These are phyloP conservation scores for Rhizopogon salebrosus DNA, from an alignment of 768 basidiomycete genomes.

Conservation along the genomic window DNA sequence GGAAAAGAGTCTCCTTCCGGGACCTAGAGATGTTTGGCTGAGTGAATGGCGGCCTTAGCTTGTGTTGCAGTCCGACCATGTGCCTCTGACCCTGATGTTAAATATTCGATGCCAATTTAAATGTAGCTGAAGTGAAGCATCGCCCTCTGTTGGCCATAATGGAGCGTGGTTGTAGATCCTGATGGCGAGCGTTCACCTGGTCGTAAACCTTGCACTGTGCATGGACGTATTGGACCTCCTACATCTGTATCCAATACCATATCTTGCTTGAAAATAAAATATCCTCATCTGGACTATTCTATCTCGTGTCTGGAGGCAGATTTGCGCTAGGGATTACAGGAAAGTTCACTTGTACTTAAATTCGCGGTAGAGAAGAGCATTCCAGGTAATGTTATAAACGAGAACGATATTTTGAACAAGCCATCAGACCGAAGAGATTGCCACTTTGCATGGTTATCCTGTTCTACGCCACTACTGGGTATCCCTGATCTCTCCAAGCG, in stretches of 20 bases:
- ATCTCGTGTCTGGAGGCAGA: slow-evolving; percentile 66
- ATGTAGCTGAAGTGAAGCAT: too few relatives aligned
- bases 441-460: slow-evolving; percentile 36
- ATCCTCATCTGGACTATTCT: slow-evolving; percentile 62
- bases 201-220: slow-evolving; percentile 26
- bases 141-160: slow-evolving; percentile 9
- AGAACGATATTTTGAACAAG: slow-evolving; percentile 46
- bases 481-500: slow-evolving; percentile 50
- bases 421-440: slow-evolving; percentile 44
- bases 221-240: slow-evolving; percentile 31
- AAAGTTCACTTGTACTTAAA: slow-evolving; percentile 7
- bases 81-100: too few relatives aligned
- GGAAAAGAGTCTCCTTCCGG: slow-evolving; percentile 5
- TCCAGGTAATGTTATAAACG: slow-evolving; percentile 16
- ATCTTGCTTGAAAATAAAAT: slow-evolving; percentile 41
- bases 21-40: slow-evolving; percentile 7
- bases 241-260: slow-evolving; percentile 46
- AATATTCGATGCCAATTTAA: too few relatives aligned
- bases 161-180: background rate
- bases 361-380: slow-evolving; percentile 14
- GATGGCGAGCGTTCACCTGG: background rate
- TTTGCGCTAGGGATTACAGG: slow-evolving; percentile 58
- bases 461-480: slow-evolving; percentile 36
- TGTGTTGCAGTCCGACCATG: too few relatives aligned
- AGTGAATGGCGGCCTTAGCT: slow-evolving; percentile 5